Base-by-base conservation (phyloP, 148 eudicot species). In the Rheum nobile region DNA sequence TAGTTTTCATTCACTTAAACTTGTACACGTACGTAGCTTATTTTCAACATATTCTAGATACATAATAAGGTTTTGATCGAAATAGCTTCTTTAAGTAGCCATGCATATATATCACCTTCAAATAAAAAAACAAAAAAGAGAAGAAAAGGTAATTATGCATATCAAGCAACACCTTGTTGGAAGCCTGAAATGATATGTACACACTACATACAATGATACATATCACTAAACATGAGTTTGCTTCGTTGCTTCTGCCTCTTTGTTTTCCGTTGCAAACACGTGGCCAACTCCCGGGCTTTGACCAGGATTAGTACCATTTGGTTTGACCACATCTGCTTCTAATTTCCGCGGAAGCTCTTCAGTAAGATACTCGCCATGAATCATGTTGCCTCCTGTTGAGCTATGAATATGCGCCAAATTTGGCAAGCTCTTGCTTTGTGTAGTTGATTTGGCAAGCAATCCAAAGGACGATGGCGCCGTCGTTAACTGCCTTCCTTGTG, bases 291-390 rank as follows among this genome's bases (percentile, higher is more conserved):
- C 70, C 5, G 70, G 70, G 70, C 70, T 65, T 65, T 16, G 21
- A 65, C 70, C 70, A 65, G 39, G 70, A 65, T 65, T 65, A 5
- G 70, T 65, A 16, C 70, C 70, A 65, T 65, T 31, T 2, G 70
- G 70, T 31, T 31, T 31, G 22, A 31, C 35, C 5, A 31, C 41
- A 65, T 65, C 38, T 31, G 0, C 34, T 61, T 29, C 34, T 28
- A 17, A 32, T 4, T 61, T 52, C 2, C 1, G 24, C 3, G 2
- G 59, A 52, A 17, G 59, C 59, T 24, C 63, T 55, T 55, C 63
- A n/a, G n/a, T 55, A 24, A 55, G 32, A 55, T 55, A 9, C 16
- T 32, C 39, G 4, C 69, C 22, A 63, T 16, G 69, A 63, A 16
- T 31, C 69, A 63, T 63, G 34, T 28, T 28, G 1, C 69, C 29